Evolutionary conservation across 1,284 basidiomycete genomes (phyloP).

Genomic region (Peniophora sp.): DNA sequence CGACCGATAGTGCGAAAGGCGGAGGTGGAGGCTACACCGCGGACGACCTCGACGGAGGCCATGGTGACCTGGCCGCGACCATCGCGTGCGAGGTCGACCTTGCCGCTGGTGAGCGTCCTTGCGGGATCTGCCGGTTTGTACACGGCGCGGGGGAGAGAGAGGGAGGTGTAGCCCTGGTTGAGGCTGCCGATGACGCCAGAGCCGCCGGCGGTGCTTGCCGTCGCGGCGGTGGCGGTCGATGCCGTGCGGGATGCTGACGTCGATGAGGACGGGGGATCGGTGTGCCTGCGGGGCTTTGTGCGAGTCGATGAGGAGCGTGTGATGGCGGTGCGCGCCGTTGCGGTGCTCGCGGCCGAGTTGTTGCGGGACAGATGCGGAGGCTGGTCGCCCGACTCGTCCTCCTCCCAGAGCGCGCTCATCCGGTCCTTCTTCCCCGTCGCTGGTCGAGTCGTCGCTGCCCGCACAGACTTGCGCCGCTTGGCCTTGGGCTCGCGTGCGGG

Average conservation of each 20-base stretch:
- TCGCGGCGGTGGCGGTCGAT: constrained; percentile 10
- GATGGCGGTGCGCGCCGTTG: constrained; percentile 19
- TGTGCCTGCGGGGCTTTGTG: constrained; percentile 10
- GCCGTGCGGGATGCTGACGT: constrained; percentile 20
- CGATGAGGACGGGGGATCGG: constrained; percentile 21
- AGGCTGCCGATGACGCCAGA: constrained; percentile 10
- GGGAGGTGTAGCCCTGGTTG: constrained; percentile 58
- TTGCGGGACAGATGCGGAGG: constrained; percentile 7
- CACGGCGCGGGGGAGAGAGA: constrained; percentile 60
- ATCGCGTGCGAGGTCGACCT: constrained; percentile 62
- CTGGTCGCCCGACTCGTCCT: constrained; percentile 26
- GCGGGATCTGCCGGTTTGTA: constrained; percentile 30
- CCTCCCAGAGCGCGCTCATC: constrained; percentile 37
- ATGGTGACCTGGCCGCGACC: constrained; percentile 80
- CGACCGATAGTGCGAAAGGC: not conserved
- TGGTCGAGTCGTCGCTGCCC: constrained; percentile 3
- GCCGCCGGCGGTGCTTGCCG: constrained; percentile 4
- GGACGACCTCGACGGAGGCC: constrained; percentile 77
- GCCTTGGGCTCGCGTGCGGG: constrained; percentile 5
- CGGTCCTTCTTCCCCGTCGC: constrained; percentile 13
- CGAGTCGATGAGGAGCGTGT: constrained; percentile 10
- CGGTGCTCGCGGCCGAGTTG: constrained; percentile 14
- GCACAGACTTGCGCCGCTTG: constrained; percentile 14
- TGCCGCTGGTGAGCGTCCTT: constrained; percentile 28
- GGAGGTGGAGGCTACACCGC: constrained; percentile 35